Evolutionary conservation across 2,329 filamentous ascomycete genomes (phyloP).

Genomic region (Phoma herbarum): DNA sequence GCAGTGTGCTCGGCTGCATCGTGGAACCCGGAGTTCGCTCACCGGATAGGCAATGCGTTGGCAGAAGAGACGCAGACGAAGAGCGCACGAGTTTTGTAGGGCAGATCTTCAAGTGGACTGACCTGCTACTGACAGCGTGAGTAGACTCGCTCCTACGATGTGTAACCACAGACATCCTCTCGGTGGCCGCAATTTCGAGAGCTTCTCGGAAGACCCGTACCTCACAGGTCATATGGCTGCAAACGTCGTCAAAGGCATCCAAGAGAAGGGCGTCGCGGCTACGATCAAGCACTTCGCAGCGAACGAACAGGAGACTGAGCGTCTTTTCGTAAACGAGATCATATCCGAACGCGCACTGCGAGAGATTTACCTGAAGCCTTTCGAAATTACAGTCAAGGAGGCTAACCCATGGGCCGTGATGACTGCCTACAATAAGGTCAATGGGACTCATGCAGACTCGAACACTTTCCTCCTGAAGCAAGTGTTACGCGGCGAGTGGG

Average conservation of each 20-base stretch:
- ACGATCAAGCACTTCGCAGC: conserved; percentile 79
- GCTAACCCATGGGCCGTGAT: conserved; percentile 73
- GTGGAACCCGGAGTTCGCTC: conserved; percentile 72
- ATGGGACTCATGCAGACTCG: conserved; percentile 73
- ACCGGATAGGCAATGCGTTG: conserved; percentile 68
- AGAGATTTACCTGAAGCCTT: conserved; percentile 65
- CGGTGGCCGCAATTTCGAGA: conserved; percentile 82
- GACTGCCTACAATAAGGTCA: conserved; percentile 78
- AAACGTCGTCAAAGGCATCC: conserved; percentile 66
- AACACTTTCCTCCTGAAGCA: conserved; percentile 70
- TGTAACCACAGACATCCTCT: conserved; percentile 83
- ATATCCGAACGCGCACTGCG: conserved; percentile 66
- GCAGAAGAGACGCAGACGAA: conserved; percentile 76
- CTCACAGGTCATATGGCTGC: conserved; percentile 74
- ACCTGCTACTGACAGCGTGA: not conserved
- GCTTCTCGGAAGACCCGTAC: conserved; percentile 73
- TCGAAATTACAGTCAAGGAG: conserved; percentile 76
- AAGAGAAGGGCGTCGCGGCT: conserved; percentile 71
- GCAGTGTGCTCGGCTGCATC: conserved; percentile 74
- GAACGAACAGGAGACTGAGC: conserved; percentile 76
- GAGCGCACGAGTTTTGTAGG: conserved; percentile 71
- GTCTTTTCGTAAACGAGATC: conserved; percentile 60
- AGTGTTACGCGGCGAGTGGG: conserved; percentile 76
- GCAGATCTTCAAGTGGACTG: not conserved
- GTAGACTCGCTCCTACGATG: conserved; percentile 73